Evolutionary conservation across 306 rosid genomes (phyloP).

Genomic region (Fagus sylvatica): DNA sequence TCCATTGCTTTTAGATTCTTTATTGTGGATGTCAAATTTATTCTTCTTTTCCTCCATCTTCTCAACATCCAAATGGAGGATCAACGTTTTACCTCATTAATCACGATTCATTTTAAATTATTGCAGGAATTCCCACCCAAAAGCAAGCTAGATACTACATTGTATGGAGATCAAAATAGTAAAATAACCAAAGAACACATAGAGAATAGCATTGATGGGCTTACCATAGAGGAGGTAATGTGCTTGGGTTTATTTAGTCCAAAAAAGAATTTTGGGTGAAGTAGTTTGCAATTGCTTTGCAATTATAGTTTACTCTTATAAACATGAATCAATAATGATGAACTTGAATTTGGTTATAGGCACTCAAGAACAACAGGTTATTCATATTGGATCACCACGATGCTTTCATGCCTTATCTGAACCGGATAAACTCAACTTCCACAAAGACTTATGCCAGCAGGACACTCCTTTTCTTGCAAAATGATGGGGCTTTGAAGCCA

Average conservation of each 20-base stretch:
- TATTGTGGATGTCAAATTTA: neutral
- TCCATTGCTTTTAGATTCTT: slow-evolving; percentile 2
- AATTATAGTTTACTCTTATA: neutral
- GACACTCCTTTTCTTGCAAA: slow-evolving; percentile 62
- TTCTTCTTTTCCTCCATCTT: neutral
- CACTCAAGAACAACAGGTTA: slow-evolving; percentile 45
- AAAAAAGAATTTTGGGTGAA: slow-evolving; percentile 6
- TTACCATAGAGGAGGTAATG: slow-evolving; percentile 58
- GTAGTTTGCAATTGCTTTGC: neutral
- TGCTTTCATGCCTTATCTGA: slow-evolving; percentile 61
- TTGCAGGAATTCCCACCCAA: slow-evolving; percentile 73
- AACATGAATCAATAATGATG: neutral
- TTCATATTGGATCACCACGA: slow-evolving; percentile 84
- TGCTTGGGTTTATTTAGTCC: slow-evolving; percentile 6
- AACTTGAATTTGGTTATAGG: slow-evolving; percentile 45
- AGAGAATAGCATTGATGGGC: slow-evolving; percentile 53
- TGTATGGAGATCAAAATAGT: slow-evolving; percentile 73
- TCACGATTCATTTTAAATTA: slow-evolving; percentile 18
- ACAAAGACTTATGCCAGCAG: slow-evolving; percentile 71
- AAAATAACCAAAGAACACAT: slow-evolving; percentile 53
- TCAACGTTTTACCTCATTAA: neutral
- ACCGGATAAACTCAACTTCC: slow-evolving; percentile 60
- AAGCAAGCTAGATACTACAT: slow-evolving; percentile 57
- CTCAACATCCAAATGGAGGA: neutral
- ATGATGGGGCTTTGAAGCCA: slow-evolving; percentile 72